A percentile compares a stretch with the other conserved stretches of the same genome.
These are phyloP conservation scores for Pythium diclinum DNA, from an alignment of 352 stramenopile species.

Conservation along the genomic window DNA sequence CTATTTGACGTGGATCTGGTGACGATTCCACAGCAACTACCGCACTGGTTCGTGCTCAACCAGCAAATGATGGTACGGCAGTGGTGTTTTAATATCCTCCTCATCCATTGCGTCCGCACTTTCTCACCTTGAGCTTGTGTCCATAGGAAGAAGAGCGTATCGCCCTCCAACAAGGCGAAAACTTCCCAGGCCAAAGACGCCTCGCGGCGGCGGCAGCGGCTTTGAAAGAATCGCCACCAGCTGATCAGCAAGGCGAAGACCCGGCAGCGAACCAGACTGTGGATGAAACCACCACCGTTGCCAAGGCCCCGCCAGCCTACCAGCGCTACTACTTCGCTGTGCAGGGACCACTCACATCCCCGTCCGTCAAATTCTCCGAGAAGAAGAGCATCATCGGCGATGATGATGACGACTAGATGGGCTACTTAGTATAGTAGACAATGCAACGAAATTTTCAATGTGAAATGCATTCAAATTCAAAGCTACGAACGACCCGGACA, in stretches of 20 bases:
- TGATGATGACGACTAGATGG: slow-evolving; percentile 71
- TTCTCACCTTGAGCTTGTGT: not conserved
- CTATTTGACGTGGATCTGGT: slow-evolving; percentile 86
- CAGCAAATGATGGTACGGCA: slow-evolving; percentile 64
- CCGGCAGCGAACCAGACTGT: not conserved
- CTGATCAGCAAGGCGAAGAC: not conserved
- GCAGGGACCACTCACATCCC: slow-evolving; percentile 75
- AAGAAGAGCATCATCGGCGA: slow-evolving; percentile 89
- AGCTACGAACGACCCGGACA: not conserved
- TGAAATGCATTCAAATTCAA: slow-evolving; percentile 13
- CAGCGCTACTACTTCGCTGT: slow-evolving; percentile 80
- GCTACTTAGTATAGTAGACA: not conserved
- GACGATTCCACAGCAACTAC: slow-evolving; percentile 71
- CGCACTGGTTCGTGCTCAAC: slow-evolving; percentile 78
- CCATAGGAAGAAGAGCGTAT: slow-evolving; percentile 75
- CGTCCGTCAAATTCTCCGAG: slow-evolving; percentile 81
- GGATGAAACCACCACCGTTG: not conserved
- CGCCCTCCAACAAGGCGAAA: slow-evolving; percentile 57
- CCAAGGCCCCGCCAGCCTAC: slow-evolving; percentile 45
- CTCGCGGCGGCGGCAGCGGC: slow-evolving; percentile 13
- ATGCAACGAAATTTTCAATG: not conserved
- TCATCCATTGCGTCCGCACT: not conserved
- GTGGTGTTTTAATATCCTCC: not conserved
- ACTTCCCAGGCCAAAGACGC: slow-evolving; percentile 50
- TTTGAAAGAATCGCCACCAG: not conserved